These are phyloP conservation scores for Eleusine coracana DNA, from an alignment of 176 grass and related monocot species.

Conservation along the genomic window DNA sequence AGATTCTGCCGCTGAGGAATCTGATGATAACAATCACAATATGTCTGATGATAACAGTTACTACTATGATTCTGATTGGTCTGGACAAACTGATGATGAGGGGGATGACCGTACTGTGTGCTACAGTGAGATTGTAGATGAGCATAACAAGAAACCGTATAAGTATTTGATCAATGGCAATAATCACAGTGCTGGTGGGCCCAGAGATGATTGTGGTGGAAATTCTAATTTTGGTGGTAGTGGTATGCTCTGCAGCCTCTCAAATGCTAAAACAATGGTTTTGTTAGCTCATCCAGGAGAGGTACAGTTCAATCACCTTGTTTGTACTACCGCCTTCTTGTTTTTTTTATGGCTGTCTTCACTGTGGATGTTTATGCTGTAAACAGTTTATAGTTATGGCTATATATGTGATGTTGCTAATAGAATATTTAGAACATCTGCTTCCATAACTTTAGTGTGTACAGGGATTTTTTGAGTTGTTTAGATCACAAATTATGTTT, in stretches of 20 bases:
- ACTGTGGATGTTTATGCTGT: background rate
- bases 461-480: background rate
- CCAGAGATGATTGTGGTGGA: background rate
- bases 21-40: background rate
- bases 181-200: background rate
- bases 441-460: background rate
- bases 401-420: background rate
- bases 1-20: background rate
- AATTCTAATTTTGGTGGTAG: background rate
- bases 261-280: conserved; percentile 9
- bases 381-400: background rate
- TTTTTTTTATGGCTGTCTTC: background rate
- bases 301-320: conserved; percentile 7
- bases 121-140: conserved; percentile 7
- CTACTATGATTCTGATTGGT: conserved; percentile 24
- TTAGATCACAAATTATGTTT: background rate
- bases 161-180: background rate
- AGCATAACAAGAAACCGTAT: background rate
- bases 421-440: background rate
- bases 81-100: background rate
- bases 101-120: background rate
- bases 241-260: conserved; percentile 19
- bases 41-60: background rate
- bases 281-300: conserved; percentile 5
- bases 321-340: background rate